These are phyloP conservation scores for Mucor sp. DNA, from an alignment of 371 early-diverging fungal genomes.

Conservation along the genomic window DNA sequence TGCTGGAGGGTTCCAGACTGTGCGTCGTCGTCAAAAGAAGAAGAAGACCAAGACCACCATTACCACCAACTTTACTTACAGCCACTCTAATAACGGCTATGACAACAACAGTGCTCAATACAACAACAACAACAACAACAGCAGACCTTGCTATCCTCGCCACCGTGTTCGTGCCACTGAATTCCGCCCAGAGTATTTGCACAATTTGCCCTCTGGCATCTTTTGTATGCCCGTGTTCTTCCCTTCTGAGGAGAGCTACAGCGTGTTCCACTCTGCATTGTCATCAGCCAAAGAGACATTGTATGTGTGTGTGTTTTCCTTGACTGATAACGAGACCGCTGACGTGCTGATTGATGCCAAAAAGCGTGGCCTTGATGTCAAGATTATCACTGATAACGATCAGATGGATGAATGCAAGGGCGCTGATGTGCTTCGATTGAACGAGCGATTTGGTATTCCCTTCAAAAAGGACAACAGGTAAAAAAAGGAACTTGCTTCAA, in stretches of 20 bases:
- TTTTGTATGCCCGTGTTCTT: constrained; percentile 60
- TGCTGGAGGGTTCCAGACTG: constrained; percentile 15
- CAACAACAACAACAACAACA: background rate
- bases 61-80: constrained; percentile 10
- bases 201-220: constrained; percentile 18
- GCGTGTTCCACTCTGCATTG: constrained; percentile 47
- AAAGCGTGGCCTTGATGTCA: constrained; percentile 58
- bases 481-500: too few species aligned
- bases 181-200: constrained; percentile 20
- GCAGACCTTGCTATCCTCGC: constrained; percentile 7
- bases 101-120: constrained; percentile 2
- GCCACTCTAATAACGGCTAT: background rate
- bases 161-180: constrained; percentile 7
- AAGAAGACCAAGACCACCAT: constrained; percentile 16
- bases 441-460: constrained; percentile 51
- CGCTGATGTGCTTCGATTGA: constrained; percentile 51
- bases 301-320: constrained; percentile 58
- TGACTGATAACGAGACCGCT: constrained; percentile 62
- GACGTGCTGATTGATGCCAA: constrained; percentile 51
- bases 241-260: constrained; percentile 51
- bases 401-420: constrained; percentile 52
- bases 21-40: constrained; percentile 24
- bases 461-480: constrained; percentile 34
- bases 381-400: constrained; percentile 65
- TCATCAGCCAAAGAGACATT: constrained; percentile 51